Percentiles rank a stretch among this genome's conserved stretches.
phyloP scores from a whole-genome alignment of 176 grass and related monocot species.

The Aechmea fasciata region DNA sequence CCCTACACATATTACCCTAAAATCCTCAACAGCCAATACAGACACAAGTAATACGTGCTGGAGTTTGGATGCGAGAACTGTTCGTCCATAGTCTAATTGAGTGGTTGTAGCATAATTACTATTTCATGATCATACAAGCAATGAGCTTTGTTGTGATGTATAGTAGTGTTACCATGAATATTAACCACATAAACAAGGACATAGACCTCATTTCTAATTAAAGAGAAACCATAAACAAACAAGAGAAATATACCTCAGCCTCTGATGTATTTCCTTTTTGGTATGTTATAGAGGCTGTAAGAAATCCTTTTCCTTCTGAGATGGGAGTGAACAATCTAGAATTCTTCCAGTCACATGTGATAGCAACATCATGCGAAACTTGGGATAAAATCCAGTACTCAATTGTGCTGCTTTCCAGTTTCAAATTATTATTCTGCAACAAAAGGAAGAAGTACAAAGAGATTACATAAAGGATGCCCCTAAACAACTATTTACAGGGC shows the following conservation, averaged over 20 bases:
- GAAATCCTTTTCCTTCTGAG: constrained; percentile 61
- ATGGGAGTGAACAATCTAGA: constrained; percentile 67
- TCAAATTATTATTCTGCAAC: constrained; percentile 64
- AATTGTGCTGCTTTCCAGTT: constrained; percentile 54
- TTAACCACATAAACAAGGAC: neutral
- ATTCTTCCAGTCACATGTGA: constrained; percentile 33
- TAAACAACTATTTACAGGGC: neutral
- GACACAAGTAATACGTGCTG: neutral
- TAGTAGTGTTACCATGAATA: too few species aligned
- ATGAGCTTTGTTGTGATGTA: too few species aligned
- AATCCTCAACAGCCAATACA: neutral
- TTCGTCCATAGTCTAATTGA: too few species aligned
- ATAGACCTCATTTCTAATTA: neutral
- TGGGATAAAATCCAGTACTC: constrained; percentile 59
- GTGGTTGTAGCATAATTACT: too few species aligned
- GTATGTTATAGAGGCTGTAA: constrained; percentile 57
- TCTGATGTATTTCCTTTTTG: constrained; percentile 34
- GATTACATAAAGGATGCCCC: constrained; percentile 1
- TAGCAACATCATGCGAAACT: constrained; percentile 28
- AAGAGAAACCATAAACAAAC: neutral
- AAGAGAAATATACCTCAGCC: constrained; percentile 50
- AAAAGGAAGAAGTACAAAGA: constrained; percentile 22
- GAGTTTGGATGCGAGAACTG: too few species aligned
- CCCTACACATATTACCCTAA: neutral
- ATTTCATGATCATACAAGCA: too few species aligned